Evolutionary conservation across 2,329 filamentous ascomycete genomes (phyloP), one percentile per base, ranked within the genome.

Genomic region (Aspergillus sp.): DNA sequence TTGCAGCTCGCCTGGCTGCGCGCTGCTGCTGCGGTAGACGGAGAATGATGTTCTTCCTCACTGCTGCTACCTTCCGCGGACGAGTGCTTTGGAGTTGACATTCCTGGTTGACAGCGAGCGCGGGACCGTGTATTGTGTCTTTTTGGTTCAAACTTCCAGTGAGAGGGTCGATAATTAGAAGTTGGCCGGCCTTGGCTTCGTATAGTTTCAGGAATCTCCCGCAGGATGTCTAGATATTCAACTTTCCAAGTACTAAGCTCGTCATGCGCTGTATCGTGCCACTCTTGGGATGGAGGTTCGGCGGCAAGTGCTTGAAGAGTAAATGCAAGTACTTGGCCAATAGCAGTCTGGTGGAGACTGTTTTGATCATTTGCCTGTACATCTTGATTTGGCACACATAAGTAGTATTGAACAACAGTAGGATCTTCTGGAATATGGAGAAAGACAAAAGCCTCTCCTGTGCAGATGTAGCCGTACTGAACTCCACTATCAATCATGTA

Each of bases 241-340:
- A 58, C 53, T 35, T 64, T 33, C 52, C 53, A 56, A 9, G 52
- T 55, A n/a, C 32, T 48, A 8, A 65, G 57, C 34, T 54, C 29
- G 2, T 52, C 35, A 7, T 48, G 7, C 43, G 53, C 57, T 4
- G 39, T 27, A 48, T 55, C 43, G 26, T 57, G 46, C 63, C 58
- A 67, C 36, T 55, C 46, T 51, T 56, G 38, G 48, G 54, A 42
- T 7, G 46, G 46, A 50, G 48, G 29, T 34, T 53, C 53, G 12
- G 48, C 51, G 47, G 52, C 43, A 5, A 38, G 35, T 12, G 35
- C 35, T 38, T 38, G 35, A 12, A 68, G 53, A 33, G 55, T 61
- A 46, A 68, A 68, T 3, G 58, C 54, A 43, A 64, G 53, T 26
- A 66, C 45, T 48, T 66, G 59, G 7, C 55, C 57, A 4, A 67